Base-by-base conservation (phyloP, 75 land plant genomes). In the Larix kaempferi region DNA sequence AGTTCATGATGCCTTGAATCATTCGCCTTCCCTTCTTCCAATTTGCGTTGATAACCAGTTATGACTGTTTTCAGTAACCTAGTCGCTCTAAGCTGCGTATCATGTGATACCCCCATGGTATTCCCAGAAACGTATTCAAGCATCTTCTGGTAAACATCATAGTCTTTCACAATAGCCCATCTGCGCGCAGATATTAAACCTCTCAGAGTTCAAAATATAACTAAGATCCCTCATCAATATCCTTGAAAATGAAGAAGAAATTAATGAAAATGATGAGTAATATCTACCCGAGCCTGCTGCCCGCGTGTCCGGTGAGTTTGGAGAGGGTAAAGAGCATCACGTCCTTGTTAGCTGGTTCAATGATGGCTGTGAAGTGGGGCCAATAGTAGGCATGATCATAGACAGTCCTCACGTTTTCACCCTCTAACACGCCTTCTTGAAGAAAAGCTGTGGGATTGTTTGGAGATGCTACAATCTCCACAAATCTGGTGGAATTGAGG, bases 221-320 rank as follows among this genome's bases (percentile, higher is more conserved):
- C 10, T 11, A 49, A 49, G 1, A 11, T 2, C 1, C 54, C 54
- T 49, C 12, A 49, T 49, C 54, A 49, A 49, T 49, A 2, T 10
- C 54, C 54, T 11, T 10, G 54, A 49, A 49, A 49, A 49, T 49
- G 54, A 49, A 49, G 54, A 49, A 49, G 1, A 49, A 49, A 49
- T 49, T 1, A n/a, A 29, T 19, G 25, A 21, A 56, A 26, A 35
- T 49, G 54, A 10, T 49, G 54, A 10, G 54, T 49, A 49, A 49
- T 49, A 8, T 1, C 12, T 85, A 91, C 94, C 95, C 95, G 17
- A 92, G 73, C 71, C 98, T 77, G 69, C 84, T 86, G 35, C 98
- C 89, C 0, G 95, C 98, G 78, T 92, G 98, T 66, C 98, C 98
- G 11, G 91, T 90, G 35, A 87, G 66, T 62, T 95, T 95, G 19